A percentile compares a stretch with the other conserved stretches of the same genome.
phyloP scores from a whole-genome alignment of 2,329 filamentous ascomycete species.

The Botrytis tulipae region DNA sequence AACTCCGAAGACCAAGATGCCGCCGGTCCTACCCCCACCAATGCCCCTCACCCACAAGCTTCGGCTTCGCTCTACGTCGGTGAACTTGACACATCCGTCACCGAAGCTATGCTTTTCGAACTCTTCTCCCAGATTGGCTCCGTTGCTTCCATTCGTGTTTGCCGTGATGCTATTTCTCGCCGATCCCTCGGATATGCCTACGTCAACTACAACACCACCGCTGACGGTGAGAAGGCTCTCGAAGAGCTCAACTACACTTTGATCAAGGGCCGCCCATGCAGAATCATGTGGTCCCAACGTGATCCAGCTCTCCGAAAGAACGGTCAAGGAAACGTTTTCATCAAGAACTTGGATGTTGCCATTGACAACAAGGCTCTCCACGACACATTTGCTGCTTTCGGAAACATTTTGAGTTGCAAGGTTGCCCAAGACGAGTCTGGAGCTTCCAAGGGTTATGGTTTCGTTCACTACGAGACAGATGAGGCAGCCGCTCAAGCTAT shows the following conservation, averaged over 20 bases:
- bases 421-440: constrained; percentile 96
- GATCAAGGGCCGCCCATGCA: constrained; percentile 98
- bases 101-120: constrained; percentile 99
- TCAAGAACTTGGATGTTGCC: constrained; percentile 98
- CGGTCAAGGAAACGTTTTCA: constrained; percentile 98
- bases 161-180: constrained; percentile 97
- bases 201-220: constrained; percentile 99
- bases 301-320: constrained; percentile 99
- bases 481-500: constrained; percentile 96
- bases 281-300: constrained; percentile 99
- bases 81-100: constrained; percentile 96
- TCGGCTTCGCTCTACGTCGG: constrained; percentile 98
- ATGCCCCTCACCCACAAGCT: constrained; percentile 79
- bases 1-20: constrained; percentile 59
- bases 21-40: constrained; percentile 68
- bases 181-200: constrained; percentile 99
- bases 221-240: constrained; percentile 94
- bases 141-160: constrained; percentile 98
- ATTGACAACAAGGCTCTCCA: constrained; percentile 99
- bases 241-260: constrained; percentile 99
- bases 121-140: constrained; percentile 99
- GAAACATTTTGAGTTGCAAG: constrained; percentile 99
- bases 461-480: constrained; percentile 99
- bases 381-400: constrained; percentile 98
- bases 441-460: constrained; percentile 98